Evolutionary conservation across 78 protist genomes (phyloP).

Genomic region (Pigoraptor vietnamica): DNA sequence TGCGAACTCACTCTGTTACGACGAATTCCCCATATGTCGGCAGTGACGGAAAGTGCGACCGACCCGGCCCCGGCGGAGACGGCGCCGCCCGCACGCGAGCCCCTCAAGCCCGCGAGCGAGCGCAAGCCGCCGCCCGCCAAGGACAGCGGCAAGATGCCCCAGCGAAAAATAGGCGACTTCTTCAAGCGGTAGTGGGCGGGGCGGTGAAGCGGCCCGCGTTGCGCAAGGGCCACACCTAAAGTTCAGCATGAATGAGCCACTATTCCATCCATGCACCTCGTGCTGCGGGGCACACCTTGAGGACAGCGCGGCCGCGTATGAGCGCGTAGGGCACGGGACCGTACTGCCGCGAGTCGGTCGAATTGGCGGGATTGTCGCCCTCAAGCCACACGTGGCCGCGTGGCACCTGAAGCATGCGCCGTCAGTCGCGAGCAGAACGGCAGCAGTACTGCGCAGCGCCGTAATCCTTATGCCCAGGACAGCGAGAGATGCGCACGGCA

Average conservation of each 20-base stretch:
- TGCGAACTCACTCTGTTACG: too few species aligned
- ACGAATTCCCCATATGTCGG: too few species aligned
- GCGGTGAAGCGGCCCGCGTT: not conserved
- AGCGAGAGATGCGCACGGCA: too few species aligned
- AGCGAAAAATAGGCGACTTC: not conserved
- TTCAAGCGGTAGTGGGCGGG: not conserved
- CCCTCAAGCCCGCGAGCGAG: not conserved
- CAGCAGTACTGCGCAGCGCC: not conserved
- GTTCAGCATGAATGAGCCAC: too few species aligned
- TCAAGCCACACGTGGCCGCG: slow-evolving; percentile 64
- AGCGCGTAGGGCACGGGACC: slow-evolving; percentile 59
- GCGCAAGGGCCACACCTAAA: not conserved
- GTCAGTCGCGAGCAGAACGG: not conserved
- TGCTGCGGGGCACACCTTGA: too few species aligned
- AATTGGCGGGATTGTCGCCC: slow-evolving; percentile 65
- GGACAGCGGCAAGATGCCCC: not conserved
- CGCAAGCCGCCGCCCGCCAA: not conserved
- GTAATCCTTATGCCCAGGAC: too few species aligned
- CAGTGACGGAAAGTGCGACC: not conserved
- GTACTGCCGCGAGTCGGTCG: slow-evolving; percentile 59
- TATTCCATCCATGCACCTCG: too few species aligned
- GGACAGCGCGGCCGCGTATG: slow-evolving; percentile 22
- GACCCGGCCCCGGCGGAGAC: not conserved
- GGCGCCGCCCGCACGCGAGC: not conserved
- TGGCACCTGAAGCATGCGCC: slow-evolving; percentile 18